Conservation (phyloP, 2,329 filamentous ascomycete species). For the Biscogniauxia sp. region DNA sequence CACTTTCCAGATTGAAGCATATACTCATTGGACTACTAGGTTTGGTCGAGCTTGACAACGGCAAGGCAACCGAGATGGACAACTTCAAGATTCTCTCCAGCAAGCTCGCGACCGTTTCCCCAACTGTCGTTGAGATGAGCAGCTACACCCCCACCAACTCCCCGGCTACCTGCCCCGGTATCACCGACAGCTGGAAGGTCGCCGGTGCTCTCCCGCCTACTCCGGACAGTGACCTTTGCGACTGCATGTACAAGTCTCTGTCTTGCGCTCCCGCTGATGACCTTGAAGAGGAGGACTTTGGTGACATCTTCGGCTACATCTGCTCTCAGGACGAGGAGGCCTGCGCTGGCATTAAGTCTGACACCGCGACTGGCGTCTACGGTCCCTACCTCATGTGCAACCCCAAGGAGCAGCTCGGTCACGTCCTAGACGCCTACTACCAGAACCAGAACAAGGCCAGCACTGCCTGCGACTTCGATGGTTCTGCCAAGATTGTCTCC, state of each 20-base stretch:
- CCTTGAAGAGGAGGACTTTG: constrained; percentile 52
- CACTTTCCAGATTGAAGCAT: neutral
- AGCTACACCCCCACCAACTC: constrained; percentile 65
- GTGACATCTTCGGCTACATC: constrained; percentile 40
- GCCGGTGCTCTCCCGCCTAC: constrained; percentile 67
- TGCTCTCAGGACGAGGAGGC: constrained; percentile 44
- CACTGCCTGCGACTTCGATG: constrained; percentile 57
- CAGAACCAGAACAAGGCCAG: constrained; percentile 44
- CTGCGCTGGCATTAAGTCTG: constrained; percentile 56
- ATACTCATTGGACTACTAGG: constrained; percentile 9
- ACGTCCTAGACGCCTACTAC: constrained; percentile 60
- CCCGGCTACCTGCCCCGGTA: constrained; percentile 60
- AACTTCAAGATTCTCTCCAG: constrained; percentile 65
- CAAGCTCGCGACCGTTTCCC: constrained; percentile 59
- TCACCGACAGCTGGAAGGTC: constrained; percentile 55
- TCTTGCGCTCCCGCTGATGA: constrained; percentile 57
- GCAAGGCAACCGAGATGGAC: constrained; percentile 51
- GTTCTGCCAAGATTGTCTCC: constrained; percentile 45
- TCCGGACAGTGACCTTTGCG: constrained; percentile 66
- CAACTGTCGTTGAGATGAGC: constrained; percentile 56
- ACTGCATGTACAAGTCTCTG: constrained; percentile 68
- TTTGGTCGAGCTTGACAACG: constrained; percentile 55
- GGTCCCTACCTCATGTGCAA: constrained; percentile 66
- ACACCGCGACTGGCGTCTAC: constrained; percentile 54
- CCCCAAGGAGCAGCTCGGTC: constrained; percentile 57